A percentile compares a stretch with the other conserved stretches of the same genome.
phyloP scores from a whole-genome alignment of 163 green algal genomes.

The Chlamydomonas reinhardtii region DNA sequence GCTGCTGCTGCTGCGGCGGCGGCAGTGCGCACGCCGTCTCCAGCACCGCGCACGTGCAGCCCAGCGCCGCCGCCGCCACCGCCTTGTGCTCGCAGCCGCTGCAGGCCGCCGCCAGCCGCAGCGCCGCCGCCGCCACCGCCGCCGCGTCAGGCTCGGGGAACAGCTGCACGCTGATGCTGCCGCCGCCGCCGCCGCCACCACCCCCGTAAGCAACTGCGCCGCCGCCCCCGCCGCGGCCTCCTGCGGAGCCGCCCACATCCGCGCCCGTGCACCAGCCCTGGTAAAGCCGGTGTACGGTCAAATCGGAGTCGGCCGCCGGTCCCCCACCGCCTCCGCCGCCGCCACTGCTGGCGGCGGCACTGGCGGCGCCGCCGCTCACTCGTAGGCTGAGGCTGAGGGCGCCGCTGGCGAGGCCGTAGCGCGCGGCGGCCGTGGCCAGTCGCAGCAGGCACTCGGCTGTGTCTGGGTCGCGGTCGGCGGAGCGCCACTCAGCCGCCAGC shows the following conservation, averaged over 20 bases:
- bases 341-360: not conserved
- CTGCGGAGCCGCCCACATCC: not conserved
- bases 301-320: too few relatives aligned
- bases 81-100: constrained; percentile 32
- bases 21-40: not conserved
- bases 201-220: too few relatives aligned
- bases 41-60: constrained; percentile 35
- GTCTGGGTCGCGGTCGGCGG: constrained; percentile 31
- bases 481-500: not conserved
- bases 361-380: not conserved
- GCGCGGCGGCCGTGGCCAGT: constrained; percentile 12
- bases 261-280: not conserved
- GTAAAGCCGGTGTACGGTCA: too few relatives aligned
- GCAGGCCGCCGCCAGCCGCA: constrained; percentile 32
- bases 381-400: too few relatives aligned
- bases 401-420: not conserved
- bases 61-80: constrained; percentile 6
- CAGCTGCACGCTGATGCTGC: not conserved
- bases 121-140: constrained; percentile 6
- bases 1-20: not conserved
- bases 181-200: not conserved
- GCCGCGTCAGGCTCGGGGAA: not conserved
- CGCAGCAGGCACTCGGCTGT: constrained; percentile 18
- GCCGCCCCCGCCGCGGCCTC: not conserved
- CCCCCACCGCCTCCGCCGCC: not conserved